Base-by-base conservation (phyloP, 2,329 filamentous ascomycete species). In the Pseudogymnoascus sp. region DNA sequence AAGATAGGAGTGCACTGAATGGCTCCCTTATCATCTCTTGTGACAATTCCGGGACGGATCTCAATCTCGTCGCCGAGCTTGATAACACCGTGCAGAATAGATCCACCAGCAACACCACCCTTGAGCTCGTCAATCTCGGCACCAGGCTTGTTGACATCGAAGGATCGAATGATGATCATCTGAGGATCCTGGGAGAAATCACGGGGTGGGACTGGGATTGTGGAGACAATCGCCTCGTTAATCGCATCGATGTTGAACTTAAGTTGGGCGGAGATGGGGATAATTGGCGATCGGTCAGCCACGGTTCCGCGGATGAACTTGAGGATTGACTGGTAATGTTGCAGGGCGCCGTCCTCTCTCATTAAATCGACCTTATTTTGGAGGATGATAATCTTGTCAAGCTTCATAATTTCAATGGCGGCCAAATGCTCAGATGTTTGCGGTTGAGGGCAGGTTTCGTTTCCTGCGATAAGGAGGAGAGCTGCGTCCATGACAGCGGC, bases 291-390 rank as follows among this genome's bases (percentile, higher is more conserved):
- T 75, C 93, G 93, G 76, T 95, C 93, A 65, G 95, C 95, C 65
- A 97, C 93, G 35, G 95, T 99, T 74, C 95, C 95, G 75, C 95
- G 88, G 74, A 99, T 97, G 79, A 99, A 99, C 79, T 97, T 97
- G 73, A 96, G 83, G 70, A 99, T 99, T 1, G 93, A 97, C 78
- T 96, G 88, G 82, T 96, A 95, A 78, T 99, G 95, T 74, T 93
- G 86, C 74, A 91, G 85, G 60, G 96, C 95, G 67, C 89, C 91
- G 76, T 97, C 93, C 82, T 97, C 91, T 72, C 92, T 86, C 92
- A 99, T 97, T 71, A 99, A 80, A 76, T 99, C 95, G 73, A 99
- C 95, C 85, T 99, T 99, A 83, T 99, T 99, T 79, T 99, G 95
- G 65, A 99, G 86, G 74, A 99, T 97, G 76, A 99, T 96, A 78